Evolutionary conservation across 371 early-diverging fungal genomes (phyloP).

Genomic region (Mucor indicus): DNA sequence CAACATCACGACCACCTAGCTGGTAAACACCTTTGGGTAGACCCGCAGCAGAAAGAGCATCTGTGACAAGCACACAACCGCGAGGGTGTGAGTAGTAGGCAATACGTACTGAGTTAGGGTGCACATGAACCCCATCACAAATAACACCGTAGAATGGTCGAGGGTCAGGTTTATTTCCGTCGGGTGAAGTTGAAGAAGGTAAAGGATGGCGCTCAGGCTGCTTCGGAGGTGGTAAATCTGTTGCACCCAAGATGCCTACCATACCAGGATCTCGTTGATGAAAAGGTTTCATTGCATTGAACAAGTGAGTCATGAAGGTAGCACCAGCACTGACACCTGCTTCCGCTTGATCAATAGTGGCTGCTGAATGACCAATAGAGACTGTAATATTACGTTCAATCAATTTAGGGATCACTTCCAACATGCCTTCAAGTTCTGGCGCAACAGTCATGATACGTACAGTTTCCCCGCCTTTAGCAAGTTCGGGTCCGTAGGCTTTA

Average conservation of each 20-base stretch:
- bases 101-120: slow-evolving; percentile 77
- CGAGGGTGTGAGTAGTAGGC: slow-evolving; percentile 75
- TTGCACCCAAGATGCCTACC: slow-evolving; percentile 69
- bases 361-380: slow-evolving; percentile 69
- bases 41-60: slow-evolving; percentile 73
- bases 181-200: slow-evolving; percentile 28
- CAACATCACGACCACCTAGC: slow-evolving; percentile 54
- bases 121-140: slow-evolving; percentile 78
- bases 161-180: slow-evolving; percentile 37
- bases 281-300: slow-evolving; percentile 77
- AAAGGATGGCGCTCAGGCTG: slow-evolving; percentile 28
- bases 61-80: slow-evolving; percentile 74
- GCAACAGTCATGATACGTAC: slow-evolving; percentile 73
- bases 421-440: slow-evolving; percentile 72
- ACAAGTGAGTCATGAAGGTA: slow-evolving; percentile 69
- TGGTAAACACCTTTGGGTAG: slow-evolving; percentile 65
- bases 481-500: slow-evolving; percentile 58
- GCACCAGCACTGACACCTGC: slow-evolving; percentile 63
- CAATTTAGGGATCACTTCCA: slow-evolving; percentile 64
- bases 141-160: slow-evolving; percentile 79
- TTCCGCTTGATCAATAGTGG: slow-evolving; percentile 63
- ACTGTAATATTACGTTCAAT: slow-evolving; percentile 61
- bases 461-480: slow-evolving; percentile 25
- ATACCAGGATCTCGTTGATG: slow-evolving; percentile 83
- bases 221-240: slow-evolving; percentile 32